Base-by-base conservation (phyloP, 495 filamentous ascomycete genomes). In the Xylaria nigripes region DNA sequence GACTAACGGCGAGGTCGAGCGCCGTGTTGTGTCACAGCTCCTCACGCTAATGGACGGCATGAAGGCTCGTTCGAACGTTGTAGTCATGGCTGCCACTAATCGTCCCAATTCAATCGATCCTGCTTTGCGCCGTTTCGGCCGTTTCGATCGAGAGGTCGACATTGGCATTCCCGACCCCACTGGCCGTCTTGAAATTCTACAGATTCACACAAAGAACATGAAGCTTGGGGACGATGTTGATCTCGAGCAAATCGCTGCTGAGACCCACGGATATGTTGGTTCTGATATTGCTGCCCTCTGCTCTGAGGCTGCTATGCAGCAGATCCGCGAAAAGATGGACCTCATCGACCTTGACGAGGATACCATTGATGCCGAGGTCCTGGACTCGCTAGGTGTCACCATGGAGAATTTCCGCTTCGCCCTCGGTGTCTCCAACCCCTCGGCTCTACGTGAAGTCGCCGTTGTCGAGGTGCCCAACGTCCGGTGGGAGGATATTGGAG, bases 171-270 rank as follows among this genome's bases (percentile, higher is more conserved):
- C 92, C 30, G 92, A 97, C 73, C 93, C 94, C 49, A 97, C 93
- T 65, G 93, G 93, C 57, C 93, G 94, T 82, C 87, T 98, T 41
- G 93, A 98, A 77, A 96, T 98, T 68, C 82, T 98, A 45, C 87
- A 91, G 72, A 98, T 98, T 60, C 93, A 98, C 78, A 97, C 94
- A 62, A 98, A 98, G 84, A 98, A 98, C 82, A 98, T 98, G 93
- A 98, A 97, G 80, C 82, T 98, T 25, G 90, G 76, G 45, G 94
- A 96, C 43, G 93, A 97, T 68, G 93, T 98, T 40, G 93, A 98
- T 67, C 85, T 98, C 19, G 90, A 95, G 77, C 83, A 89, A 62
- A 96, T 98, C 64, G 94, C 93, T 34, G 84, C 94, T 34, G 94
- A 98, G 78, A 98, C 93, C 47, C 93, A 98, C 76, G 93, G 93